Base-by-base conservation (phyloP, 495 filamentous ascomycete genomes). In the Penicilliopsis zonata region DNA sequence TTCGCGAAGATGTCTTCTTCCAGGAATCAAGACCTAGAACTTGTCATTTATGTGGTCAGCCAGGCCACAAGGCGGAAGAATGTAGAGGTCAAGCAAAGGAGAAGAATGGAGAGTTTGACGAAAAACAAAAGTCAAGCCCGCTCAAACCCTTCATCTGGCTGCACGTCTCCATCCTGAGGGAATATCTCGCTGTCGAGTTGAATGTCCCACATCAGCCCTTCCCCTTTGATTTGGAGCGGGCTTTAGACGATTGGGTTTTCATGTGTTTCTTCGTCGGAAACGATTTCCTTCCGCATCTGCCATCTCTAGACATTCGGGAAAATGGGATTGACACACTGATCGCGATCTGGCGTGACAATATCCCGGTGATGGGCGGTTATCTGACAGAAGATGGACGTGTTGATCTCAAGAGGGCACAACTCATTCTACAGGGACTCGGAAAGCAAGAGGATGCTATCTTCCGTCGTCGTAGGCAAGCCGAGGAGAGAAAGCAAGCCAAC, bases 241-340 rank as follows among this genome's bases (percentile, higher is more conserved):
- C 92, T n/a, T 66, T 99, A 34, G 90, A 99, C 62, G 90, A 99
- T 55, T 96, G 92, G 90, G 85, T 99, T 10, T 99, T 99, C 57
- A 94, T 99, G 88, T 99, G 90, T 64, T 99, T 93, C 60, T 99
- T 99, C 52, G 90, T 99, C 37, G 90, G 90, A 43, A 99, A 99
- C 53, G 92, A 99, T 65, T 99, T 99, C 61, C 64, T 99, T 43
- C 90, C 90, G 28, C 90, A 99, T 65, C 61, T 99, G 35, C 90
- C 90, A 14, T 92, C 86, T 50, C 68, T 99, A 36, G 90, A 96
- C 54, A 96, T 99, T 52, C 74, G 88, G 41, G 90, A 99, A 46
- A 80, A 94, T 52, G 92, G 88, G 17, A 96, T 99, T 52, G 87
- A 99, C 48, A 93, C 86, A 1, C 66, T 99, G 28, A 92, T 86